phyloP scores from a whole-genome alignment of 2,329 filamentous ascomycete species.

The Dactylonectria macrodidyma region DNA sequence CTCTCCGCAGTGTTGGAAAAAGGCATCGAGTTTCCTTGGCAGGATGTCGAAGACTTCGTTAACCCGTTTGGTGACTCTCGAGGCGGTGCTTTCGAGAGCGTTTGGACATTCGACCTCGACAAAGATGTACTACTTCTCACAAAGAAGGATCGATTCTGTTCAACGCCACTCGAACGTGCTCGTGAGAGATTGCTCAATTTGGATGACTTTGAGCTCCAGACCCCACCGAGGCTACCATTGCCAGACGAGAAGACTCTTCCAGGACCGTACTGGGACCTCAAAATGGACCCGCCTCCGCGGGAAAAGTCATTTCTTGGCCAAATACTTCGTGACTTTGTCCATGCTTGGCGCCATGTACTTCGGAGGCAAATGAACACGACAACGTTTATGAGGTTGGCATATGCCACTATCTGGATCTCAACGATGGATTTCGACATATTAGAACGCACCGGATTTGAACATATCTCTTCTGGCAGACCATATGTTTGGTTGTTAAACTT shows the following conservation, averaged over 20 bases:
- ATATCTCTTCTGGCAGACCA: constrained; percentile 26
- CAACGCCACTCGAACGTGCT: constrained; percentile 26
- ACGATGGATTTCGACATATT: constrained; percentile 31
- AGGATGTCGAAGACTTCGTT: constrained; percentile 37
- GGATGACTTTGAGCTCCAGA: constrained; percentile 32
- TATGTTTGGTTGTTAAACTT: constrained; percentile 36
- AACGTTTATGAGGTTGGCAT: constrained; percentile 38
- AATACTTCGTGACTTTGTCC: constrained; percentile 35
- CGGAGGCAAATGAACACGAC: constrained; percentile 29
- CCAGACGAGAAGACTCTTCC: constrained; percentile 8
- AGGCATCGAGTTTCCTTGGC: constrained; percentile 13
- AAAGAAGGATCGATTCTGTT: constrained; percentile 30
- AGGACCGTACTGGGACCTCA: constrained; percentile 36
- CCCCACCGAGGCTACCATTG: neutral
- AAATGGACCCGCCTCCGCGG: constrained; percentile 8
- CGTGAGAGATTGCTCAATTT: constrained; percentile 30
- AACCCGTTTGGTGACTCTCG: constrained; percentile 43
- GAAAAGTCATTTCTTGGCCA: constrained; percentile 31
- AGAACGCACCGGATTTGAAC: constrained; percentile 32
- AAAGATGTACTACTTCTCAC: constrained; percentile 34
- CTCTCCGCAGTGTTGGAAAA: constrained; percentile 26
- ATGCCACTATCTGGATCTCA: constrained; percentile 38
- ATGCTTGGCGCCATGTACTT: constrained; percentile 43
- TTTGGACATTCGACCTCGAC: constrained; percentile 40
- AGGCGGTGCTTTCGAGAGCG: constrained; percentile 33